These are phyloP conservation scores for Lizanozyma gosingica DNA, from an alignment of 1,139 yeast genomes.

Conservation along the genomic window DNA sequence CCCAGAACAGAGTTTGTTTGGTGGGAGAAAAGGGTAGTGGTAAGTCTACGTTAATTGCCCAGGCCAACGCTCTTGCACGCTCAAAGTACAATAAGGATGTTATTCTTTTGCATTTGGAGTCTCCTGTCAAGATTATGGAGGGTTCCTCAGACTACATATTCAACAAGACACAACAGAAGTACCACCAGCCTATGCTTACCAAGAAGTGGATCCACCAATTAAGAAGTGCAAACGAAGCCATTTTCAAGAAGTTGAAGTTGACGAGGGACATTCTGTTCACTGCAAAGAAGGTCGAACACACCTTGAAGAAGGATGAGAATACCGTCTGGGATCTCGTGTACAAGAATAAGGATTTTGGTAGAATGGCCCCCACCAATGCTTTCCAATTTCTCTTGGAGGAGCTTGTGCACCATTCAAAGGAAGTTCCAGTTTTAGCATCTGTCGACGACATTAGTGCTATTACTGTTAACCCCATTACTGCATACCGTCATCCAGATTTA, in stretches of 20 bases:
- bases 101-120: slow-evolving; percentile 57
- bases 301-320: slow-evolving; percentile 33
- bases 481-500: slow-evolving; percentile 53
- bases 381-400: slow-evolving; percentile 51
- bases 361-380: slow-evolving; percentile 23
- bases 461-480: slow-evolving; percentile 46
- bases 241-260: slow-evolving; percentile 42
- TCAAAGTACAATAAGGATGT: slow-evolving; percentile 38
- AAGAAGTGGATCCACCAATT: slow-evolving; percentile 53
- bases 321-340: slow-evolving; percentile 33
- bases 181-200: slow-evolving; percentile 76
- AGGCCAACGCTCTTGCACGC: slow-evolving; percentile 51
- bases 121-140: slow-evolving; percentile 52
- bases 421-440: slow-evolving; percentile 56
- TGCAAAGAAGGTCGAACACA: slow-evolving; percentile 24
- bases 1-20: slow-evolving; percentile 45
- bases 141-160: slow-evolving; percentile 65
- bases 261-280: slow-evolving; percentile 32
- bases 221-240: slow-evolving; percentile 44
- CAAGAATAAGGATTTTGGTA: slow-evolving; percentile 32
- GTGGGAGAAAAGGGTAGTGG: slow-evolving; percentile 76
- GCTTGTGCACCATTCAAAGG: slow-evolving; percentile 32
- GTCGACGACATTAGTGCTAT: slow-evolving; percentile 71
- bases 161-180: slow-evolving; percentile 40
- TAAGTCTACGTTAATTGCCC: slow-evolving; percentile 66